Percentiles rank a stretch among this genome's conserved stretches.
phyloP scores from a whole-genome alignment of 805 yeast species.

The Candida maltosa region DNA sequence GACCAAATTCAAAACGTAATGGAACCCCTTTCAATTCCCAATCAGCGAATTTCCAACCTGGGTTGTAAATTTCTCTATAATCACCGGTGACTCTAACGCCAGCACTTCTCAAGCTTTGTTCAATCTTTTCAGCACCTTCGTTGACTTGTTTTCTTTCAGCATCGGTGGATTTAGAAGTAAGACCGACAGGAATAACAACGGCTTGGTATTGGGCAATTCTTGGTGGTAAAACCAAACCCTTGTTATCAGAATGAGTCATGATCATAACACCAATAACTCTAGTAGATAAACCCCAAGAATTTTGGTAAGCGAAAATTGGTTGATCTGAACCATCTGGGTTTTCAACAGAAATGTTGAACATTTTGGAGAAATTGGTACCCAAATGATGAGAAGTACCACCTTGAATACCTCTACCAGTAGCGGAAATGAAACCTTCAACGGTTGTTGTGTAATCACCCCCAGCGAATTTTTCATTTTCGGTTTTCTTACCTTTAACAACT shows the following conservation, averaged over 20 bases:
- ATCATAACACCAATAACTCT: slow-evolving; percentile 99
- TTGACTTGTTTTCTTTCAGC: slow-evolving; percentile 71
- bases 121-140: slow-evolving; percentile 69
- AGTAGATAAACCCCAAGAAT: slow-evolving; percentile 99
- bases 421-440: slow-evolving; percentile 93
- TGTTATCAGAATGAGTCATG: slow-evolving; percentile 97
- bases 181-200: slow-evolving; percentile 92
- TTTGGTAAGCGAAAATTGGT: slow-evolving; percentile 88
- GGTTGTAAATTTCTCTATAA: slow-evolving; percentile 90
- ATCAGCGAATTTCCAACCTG: slow-evolving; percentile 98
- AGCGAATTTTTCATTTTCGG: slow-evolving; percentile 97
- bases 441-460: slow-evolving; percentile 97
- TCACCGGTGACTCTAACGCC: slow-evolving; percentile 82
- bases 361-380: slow-evolving; percentile 97
- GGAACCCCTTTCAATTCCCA: slow-evolving; percentile 97
- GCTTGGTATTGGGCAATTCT: slow-evolving; percentile 91
- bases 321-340: slow-evolving; percentile 88
- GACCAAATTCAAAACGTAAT: slow-evolving; percentile 91
- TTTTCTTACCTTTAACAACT: slow-evolving; percentile 89
- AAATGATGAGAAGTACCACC: slow-evolving; percentile 98
- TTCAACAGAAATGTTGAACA: slow-evolving; percentile 95
- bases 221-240: slow-evolving; percentile 97
- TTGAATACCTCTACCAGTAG: slow-evolving; percentile 99
- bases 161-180: slow-evolving; percentile 79
- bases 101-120: slow-evolving; percentile 51